Percentiles rank a stretch among this genome's conserved stretches.
phyloP scores from a whole-genome alignment of 1,284 basidiomycete species.

The Ganoderma meredithae region DNA sequence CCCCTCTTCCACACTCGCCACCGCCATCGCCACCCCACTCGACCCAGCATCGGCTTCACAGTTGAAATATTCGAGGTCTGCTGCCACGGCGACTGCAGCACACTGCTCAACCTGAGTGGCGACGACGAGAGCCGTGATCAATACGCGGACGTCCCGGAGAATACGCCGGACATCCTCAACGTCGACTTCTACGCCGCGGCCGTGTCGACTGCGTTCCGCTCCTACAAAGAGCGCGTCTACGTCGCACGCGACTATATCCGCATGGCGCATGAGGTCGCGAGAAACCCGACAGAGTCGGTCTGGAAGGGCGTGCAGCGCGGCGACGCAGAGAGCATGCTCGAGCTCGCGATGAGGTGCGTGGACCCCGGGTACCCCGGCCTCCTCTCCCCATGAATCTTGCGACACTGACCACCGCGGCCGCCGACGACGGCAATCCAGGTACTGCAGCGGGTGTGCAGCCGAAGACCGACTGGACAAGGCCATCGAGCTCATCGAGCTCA shows the following conservation, averaged over 20 bases:
- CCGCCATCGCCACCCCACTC: neutral
- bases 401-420: too few relatives aligned
- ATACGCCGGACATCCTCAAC: neutral
- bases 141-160: neutral
- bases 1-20: neutral
- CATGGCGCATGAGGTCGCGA: neutral
- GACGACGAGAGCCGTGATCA: neutral
- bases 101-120: too few relatives aligned
- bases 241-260: neutral
- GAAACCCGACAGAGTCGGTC: neutral
- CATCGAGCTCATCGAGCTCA: neutral
- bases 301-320: neutral
- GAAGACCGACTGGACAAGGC: neutral
- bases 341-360: neutral
- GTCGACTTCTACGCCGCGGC: constrained; percentile 3
- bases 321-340: neutral
- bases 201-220: neutral
- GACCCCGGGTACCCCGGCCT: too few relatives aligned
- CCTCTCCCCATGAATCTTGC: too few relatives aligned
- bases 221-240: neutral
- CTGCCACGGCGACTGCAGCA: too few relatives aligned
- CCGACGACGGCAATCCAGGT: neutral
- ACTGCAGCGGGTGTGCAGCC: neutral
- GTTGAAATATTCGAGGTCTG: too few relatives aligned
- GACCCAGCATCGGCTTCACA: neutral